Evolutionary conservation across 208 protist genomes (phyloP).

Genomic region (Crithidia sp.): DNA sequence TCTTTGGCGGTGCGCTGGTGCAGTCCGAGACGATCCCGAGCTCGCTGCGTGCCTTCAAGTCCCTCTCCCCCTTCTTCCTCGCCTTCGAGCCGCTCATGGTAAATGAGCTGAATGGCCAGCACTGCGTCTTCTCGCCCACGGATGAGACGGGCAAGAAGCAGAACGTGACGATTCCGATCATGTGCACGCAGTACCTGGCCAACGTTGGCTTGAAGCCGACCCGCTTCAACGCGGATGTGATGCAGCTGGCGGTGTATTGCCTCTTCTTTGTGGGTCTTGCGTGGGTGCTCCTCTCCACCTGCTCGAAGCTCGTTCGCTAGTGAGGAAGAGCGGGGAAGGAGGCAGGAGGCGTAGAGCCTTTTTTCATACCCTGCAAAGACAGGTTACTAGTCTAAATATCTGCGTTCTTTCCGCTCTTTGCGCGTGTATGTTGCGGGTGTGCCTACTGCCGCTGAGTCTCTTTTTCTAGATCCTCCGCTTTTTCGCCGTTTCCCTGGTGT

Average conservation of each 20-base stretch:
- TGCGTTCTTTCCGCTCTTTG: no score
- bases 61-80: conserved; percentile 89
- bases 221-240: conserved; percentile 83
- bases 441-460: no score
- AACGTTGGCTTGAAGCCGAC: conserved; percentile 79
- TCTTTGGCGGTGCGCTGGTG: conserved; percentile 92
- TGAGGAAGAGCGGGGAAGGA: background rate
- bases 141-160: conserved; percentile 79
- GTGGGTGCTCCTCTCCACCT: conserved; percentile 72
- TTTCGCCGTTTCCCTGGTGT: no score
- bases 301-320: conserved; percentile 68
- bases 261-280: conserved; percentile 58
- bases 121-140: conserved; percentile 80
- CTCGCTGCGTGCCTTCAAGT: conserved; percentile 65
- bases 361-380: no score
- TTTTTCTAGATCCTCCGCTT: no score
- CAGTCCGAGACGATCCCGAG: conserved; percentile 83
- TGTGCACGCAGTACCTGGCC: conserved; percentile 88
- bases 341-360: background rate
- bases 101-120: conserved; percentile 91
- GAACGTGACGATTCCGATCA: conserved; percentile 61
- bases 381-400: no score
- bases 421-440: no score
- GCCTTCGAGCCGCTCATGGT: conserved; percentile 91
- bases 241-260: conserved; percentile 70